Conservation (phyloP, 345 rosid species). For the Nephelium lappaceum region DNA sequence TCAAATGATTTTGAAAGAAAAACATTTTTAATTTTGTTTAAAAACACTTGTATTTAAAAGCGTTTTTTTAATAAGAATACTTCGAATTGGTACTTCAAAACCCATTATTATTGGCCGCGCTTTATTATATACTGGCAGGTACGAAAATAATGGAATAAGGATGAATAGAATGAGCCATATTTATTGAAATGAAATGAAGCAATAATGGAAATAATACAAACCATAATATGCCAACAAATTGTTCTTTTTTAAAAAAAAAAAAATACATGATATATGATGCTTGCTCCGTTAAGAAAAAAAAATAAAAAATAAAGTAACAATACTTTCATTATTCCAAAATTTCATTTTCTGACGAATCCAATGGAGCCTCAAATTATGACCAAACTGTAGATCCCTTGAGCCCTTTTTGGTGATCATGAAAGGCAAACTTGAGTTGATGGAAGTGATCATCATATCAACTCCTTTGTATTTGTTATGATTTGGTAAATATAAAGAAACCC, state of each 20-base stretch:
- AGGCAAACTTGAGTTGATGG: conserved; percentile 8
- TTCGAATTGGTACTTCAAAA: background rate
- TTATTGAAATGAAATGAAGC: conserved; percentile 10
- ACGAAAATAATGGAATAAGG: background rate
- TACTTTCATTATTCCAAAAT: conserved; percentile 1
- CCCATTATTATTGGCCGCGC: no score
- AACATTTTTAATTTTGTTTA: background rate
- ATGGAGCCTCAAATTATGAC: conserved; percentile 18
- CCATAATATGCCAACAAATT: conserved; percentile 6
- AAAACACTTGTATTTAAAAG: background rate
- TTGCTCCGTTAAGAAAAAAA: background rate
- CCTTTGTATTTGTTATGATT: background rate
- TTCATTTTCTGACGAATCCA: conserved; percentile 17
- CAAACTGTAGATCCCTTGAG: conserved; percentile 7
- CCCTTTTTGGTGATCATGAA: conserved; percentile 5
- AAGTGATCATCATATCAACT: conserved; percentile 6
- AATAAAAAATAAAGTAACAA: background rate
- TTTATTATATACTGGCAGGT: background rate
- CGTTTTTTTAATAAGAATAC: no score
- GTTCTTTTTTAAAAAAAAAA: background rate
- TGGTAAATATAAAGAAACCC: background rate
- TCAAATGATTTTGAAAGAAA: background rate
- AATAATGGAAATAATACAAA: conserved; percentile 6
- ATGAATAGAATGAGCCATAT: background rate
- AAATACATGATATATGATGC: conserved; percentile 11